Conservation (phyloP, 2,329 filamentous ascomycete species). For the Penicillium italicum region DNA sequence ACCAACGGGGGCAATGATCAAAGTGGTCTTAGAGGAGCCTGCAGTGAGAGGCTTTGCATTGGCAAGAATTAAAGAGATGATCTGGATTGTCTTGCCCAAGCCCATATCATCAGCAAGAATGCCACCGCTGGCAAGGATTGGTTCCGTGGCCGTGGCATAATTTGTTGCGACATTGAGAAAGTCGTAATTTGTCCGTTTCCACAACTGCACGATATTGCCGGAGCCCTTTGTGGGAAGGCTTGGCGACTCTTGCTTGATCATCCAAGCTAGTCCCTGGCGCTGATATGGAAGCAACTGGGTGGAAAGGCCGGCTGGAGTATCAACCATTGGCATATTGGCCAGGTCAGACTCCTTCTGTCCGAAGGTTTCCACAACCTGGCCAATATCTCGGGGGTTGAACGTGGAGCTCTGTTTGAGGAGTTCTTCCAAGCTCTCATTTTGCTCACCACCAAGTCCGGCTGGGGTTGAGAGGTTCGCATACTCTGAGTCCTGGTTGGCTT, state of each 20-base stretch:
- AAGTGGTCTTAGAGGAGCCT: slow-evolving; percentile 58
- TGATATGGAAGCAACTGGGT: slow-evolving; percentile 77
- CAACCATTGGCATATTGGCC: slow-evolving; percentile 66
- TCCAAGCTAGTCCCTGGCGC: slow-evolving; percentile 73
- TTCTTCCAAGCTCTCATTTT: slow-evolving; percentile 54
- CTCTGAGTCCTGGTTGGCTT: slow-evolving; percentile 23
- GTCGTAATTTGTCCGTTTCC: slow-evolving; percentile 56
- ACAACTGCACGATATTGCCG: slow-evolving; percentile 68
- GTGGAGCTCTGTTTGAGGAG: slow-evolving; percentile 64
- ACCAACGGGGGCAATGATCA: slow-evolving; percentile 77
- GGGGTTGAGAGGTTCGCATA: slow-evolving; percentile 39
- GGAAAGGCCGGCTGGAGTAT: slow-evolving; percentile 62
- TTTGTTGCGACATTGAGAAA: slow-evolving; percentile 70
- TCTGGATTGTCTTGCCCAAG: slow-evolving; percentile 80
- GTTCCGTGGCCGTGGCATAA: slow-evolving; percentile 57
- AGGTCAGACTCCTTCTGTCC: slow-evolving; percentile 68
- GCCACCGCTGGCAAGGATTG: slow-evolving; percentile 69
- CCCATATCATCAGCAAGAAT: slow-evolving; percentile 94
- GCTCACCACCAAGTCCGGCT: slow-evolving; percentile 22
- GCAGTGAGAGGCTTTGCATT: slow-evolving; percentile 45
- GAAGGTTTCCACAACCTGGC: slow-evolving; percentile 65
- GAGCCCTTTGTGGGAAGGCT: slow-evolving; percentile 58
- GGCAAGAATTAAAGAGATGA: slow-evolving; percentile 72
- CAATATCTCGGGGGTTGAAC: slow-evolving; percentile 63
- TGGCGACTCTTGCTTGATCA: slow-evolving; percentile 71